These are phyloP conservation scores for Phytophthora kernoviae DNA, from an alignment of 352 stramenopile genomes.

Conservation along the genomic window DNA sequence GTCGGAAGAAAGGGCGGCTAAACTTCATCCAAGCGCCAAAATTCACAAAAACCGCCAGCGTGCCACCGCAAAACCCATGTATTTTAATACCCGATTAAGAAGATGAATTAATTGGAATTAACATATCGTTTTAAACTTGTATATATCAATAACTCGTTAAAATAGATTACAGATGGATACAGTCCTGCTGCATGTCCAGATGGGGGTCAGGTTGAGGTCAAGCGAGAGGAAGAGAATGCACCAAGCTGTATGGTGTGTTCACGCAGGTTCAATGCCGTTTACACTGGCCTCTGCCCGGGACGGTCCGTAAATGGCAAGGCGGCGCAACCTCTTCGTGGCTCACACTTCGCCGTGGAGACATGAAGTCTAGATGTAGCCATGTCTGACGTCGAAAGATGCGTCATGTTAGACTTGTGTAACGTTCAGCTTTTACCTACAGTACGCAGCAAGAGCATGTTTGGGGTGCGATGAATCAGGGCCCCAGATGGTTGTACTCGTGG, in stretches of 20 bases:
- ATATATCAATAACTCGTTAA: too few relatives aligned
- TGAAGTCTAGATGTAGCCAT: not conserved
- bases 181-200: not conserved
- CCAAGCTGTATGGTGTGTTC: constrained; percentile 12
- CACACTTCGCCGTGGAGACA: not conserved
- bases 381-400: not conserved
- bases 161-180: too few relatives aligned
- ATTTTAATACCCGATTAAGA: too few relatives aligned
- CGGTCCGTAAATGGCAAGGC: too few relatives aligned
- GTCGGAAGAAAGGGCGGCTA: constrained; percentile 14
- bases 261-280: constrained; percentile 11
- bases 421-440: not conserved
- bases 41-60: constrained; percentile 30
- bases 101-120: too few relatives aligned
- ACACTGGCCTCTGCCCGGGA: too few relatives aligned
- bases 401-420: not conserved
- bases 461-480: not conserved
- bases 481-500: not conserved
- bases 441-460: too few relatives aligned
- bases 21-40: constrained; percentile 18
- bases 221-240: constrained; percentile 8
- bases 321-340: too few relatives aligned
- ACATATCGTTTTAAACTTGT: too few relatives aligned
- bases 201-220: constrained; percentile 31
- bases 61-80: constrained; percentile 19